Base-by-base conservation (phyloP, 2,329 filamentous ascomycete genomes). In the Fusarium palustre region DNA sequence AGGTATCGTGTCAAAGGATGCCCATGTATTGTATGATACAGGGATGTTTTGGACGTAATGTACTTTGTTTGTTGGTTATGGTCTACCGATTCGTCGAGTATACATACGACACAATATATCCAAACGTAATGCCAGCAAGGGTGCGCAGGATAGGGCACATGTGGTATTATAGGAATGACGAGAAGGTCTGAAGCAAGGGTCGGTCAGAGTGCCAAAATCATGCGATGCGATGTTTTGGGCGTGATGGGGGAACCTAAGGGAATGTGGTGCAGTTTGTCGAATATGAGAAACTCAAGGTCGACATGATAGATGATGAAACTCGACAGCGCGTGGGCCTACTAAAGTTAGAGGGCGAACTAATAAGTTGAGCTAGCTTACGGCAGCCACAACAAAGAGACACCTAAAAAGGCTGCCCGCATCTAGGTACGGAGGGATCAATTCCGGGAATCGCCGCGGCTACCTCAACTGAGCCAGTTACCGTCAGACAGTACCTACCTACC, bases 241-340 rank as follows among this genome's bases (percentile, higher is more conserved):
- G 30, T 54, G 28, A 31, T 30, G 28, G 46, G 20, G 46, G 46
- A 49, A 22, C 31, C 31, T 7, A 20, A 31, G 13, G n/a, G 24
- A 52, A 62, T 42, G 57, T 24, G 33, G 46, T 58, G 58, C 36
- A 38, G 34, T 47, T 48, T 22, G 46, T 65, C 42, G 47, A 47
- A 66, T 55, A 41, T 60, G 61, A 66, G 49, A 68, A 59, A 59
- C 52, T 55, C 24, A 28, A 60, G 48, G 41, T 47, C 18, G 41
- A 69, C 38, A 54, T 69, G 66, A 69, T 52, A 69, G 58, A 66
- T 68, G 66, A 69, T 69, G 50, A 69, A 66, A 56, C 41, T 46
- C 25, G 36, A 45, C 46, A 47, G 41, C 33, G 48, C 48, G 48
- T 52, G 48, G n/a, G 22, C n/a, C 34, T 50, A 50, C 48, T 50